Base-by-base conservation (phyloP, 192 early-diverging fungal genomes). In the Rhizophagus sp. region DNA sequence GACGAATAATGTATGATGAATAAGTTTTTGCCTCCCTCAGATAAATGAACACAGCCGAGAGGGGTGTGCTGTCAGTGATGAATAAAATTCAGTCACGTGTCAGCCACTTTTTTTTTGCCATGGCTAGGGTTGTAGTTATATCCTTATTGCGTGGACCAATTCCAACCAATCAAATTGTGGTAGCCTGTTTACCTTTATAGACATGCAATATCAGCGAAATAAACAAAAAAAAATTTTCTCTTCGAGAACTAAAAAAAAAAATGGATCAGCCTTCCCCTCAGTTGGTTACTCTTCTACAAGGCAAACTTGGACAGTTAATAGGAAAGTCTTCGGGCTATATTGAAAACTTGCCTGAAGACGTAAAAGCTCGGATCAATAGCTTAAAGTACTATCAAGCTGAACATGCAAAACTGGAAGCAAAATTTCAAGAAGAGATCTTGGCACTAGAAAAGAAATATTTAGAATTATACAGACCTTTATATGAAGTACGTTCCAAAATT, bases 361-460 rank as follows among this genome's bases (percentile, higher is more conserved):
- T 98, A 77, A 93, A 95, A 81, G 90, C 92, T 79, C 93, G 97
- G 79, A 79, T 99, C 63, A 92, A 95, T 81, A 93, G 92, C 66
- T 90, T 99, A 80, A 93, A 93, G 87, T 93, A 90, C 80, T 85
- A 97, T 79, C 97, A 97, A 90, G 87, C 91, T 78, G 91, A 97
- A 88, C 96, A 97, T 83, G 83, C 89, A 47, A 91, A 89, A 22
- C 86, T 99, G 24, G 96, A 97, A 86, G 87, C 90, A 67, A 88
- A 96, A 87, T 96, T 99, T 90, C 93, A 94, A 74, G 92, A 96
- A 83, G 97, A 99, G 88, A 92, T 99, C 79, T 85, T 95, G 41
- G 95, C 89, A 61, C 87, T 99, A 41, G 98, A 99, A 87, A 98
- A 98, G 90, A 99, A 99, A 84, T 99, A 97, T 87, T 90, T 91